Percentiles rank a stretch among this genome's conserved stretches.
Evolutionary conservation across 371 early-diverging fungal species (phyloP).

Genomic region (Mortierella sp.): DNA sequence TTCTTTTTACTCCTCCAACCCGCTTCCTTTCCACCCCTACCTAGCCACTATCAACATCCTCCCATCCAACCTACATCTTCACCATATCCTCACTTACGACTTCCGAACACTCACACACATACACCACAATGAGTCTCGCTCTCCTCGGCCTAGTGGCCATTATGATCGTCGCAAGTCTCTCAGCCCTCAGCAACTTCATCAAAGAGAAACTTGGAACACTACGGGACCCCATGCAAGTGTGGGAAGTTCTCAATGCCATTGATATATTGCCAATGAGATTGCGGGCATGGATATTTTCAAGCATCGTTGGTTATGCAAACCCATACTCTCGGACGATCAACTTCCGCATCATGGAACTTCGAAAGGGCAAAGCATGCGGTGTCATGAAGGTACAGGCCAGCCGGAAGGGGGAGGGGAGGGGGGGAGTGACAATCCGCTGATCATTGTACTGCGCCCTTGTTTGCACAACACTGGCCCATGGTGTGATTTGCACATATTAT

Average conservation of each 20-base stretch:
- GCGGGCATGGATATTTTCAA: conserved; percentile 48
- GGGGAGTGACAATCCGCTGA: not conserved
- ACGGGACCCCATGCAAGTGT: conserved; percentile 42
- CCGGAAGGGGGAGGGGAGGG: not conserved
- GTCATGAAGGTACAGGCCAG: conserved; percentile 46
- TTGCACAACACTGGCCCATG: not conserved
- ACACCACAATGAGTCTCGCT: conserved; percentile 15
- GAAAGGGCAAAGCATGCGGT: conserved; percentile 49
- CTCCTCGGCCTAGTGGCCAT: conserved; percentile 16
- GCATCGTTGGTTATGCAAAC: conserved; percentile 40
- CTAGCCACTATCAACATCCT: not conserved
- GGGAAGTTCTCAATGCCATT: conserved; percentile 31
- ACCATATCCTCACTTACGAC: not conserved
- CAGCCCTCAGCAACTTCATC: conserved; percentile 15
- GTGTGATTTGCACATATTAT: no score
- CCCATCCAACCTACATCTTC: not conserved
- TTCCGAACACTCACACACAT: not conserved
- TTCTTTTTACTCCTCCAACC: not conserved
- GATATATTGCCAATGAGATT: conserved; percentile 40
- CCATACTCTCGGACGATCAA: conserved; percentile 43
- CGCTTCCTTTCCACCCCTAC: no score
- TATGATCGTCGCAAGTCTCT: conserved; percentile 14
- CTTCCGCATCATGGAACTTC: conserved; percentile 49
- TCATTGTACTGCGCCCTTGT: no score
- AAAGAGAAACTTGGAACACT: conserved; percentile 31